Base-by-base conservation (phyloP, 345 rosid genomes). In the Mercurialis annua region DNA sequence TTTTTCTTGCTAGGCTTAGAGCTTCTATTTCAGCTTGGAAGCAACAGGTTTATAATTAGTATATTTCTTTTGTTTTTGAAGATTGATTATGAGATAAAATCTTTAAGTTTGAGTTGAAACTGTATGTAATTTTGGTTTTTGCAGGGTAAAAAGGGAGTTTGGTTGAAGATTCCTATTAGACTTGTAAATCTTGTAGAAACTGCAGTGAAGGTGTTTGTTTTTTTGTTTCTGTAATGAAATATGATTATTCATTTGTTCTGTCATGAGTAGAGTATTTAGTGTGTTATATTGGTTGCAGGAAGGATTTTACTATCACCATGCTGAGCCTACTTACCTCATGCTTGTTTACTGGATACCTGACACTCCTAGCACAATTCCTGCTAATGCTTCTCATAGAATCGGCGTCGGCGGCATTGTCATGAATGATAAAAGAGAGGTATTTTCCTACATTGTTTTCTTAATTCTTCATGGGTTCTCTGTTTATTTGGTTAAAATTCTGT, bases 281-380 rank as follows among this genome's bases (percentile, higher is more conserved):
- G n/a, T n/a, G n/a, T n/a, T 23, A 9, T 50, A 24, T 12, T 71
- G 65, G 46, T 64, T 59, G 36, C 65, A 90, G 97, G 86, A 85
- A 75, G 97, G 97, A 63, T 89, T 91, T 69, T 26, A 34, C 61
- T 87, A 82, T 69, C 97, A 91, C 70, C 97, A 89, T 62, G 97
- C 96, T 31, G 97, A 91, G 63, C 96, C 90, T 66, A 74, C 59
- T 74, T 88, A 91, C 73, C 83, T 91, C 65, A 89, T 89, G 97
- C 87, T 91, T 70, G 86, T 82, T 68, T 78, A 80, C 69, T 91
- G 97, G 97, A 84, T 91, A 78, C 91, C 97, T 1, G 66, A 72
- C 62, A 80, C 84, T 18, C 72, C 76, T 14, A 81, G 79, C 68
- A 91, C 87, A 7, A 79, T 91, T 47, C 97, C 97, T 53, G 78